phyloP scores from a whole-genome alignment of 768 basidiomycete genomes.

The Tricholomella constricta region DNA sequence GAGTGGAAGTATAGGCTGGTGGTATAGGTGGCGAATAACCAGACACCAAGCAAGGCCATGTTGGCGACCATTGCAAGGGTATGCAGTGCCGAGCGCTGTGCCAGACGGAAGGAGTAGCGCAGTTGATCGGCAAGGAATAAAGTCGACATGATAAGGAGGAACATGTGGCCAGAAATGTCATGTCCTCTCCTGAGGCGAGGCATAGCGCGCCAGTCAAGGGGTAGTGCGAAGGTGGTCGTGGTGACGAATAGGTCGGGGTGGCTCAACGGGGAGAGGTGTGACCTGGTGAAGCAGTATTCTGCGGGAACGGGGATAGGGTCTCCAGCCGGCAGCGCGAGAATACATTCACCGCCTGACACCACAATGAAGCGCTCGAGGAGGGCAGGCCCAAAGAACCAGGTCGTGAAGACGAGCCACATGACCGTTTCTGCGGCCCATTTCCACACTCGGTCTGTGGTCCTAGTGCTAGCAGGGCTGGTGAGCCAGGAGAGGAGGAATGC shows the following conservation, averaged over 20 bases:
- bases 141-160: conserved; percentile 78
- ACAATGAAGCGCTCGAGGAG: conserved; percentile 67
- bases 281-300: conserved; percentile 55
- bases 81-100: conserved; percentile 46
- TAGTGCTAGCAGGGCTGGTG: conserved; percentile 51
- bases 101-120: conserved; percentile 47
- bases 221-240: conserved; percentile 35
- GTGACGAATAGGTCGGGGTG: conserved; percentile 66
- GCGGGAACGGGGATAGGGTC: conserved; percentile 53
- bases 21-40: conserved; percentile 74
- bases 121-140: conserved; percentile 83
- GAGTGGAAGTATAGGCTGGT: conserved; percentile 93
- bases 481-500: conserved; percentile 61
- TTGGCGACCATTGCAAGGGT: conserved; percentile 48
- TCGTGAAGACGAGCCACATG: conserved; percentile 75
- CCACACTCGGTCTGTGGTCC: conserved; percentile 42
- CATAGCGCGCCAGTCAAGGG: conserved; percentile 45
- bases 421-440: conserved; percentile 62
- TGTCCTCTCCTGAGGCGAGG: conserved; percentile 81
- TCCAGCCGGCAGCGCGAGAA: conserved; percentile 62
- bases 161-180: conserved; percentile 93
- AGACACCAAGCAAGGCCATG: conserved; percentile 53
- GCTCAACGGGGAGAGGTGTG: conserved; percentile 54
- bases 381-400: conserved; percentile 88
- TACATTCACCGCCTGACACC: conserved; percentile 75